Evolutionary conservation across 768 basidiomycete genomes (phyloP).

Genomic region (Rhodotorula graminis): DNA sequence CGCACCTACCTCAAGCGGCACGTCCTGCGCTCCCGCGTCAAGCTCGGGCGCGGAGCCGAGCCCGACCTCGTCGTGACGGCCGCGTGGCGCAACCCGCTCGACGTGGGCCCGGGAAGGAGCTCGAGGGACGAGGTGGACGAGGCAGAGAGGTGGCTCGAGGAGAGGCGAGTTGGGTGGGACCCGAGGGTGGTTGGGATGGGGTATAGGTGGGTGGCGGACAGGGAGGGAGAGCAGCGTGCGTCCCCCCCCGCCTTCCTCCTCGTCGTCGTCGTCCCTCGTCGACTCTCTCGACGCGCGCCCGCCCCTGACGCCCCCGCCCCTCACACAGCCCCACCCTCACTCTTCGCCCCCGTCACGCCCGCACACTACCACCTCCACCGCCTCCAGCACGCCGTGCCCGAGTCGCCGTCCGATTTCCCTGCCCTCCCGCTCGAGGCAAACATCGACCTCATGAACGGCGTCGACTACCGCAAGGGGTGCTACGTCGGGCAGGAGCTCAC

Average conservation of each 20-base stretch:
- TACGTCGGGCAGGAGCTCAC: slow-evolving; percentile 97
- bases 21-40: slow-evolving; percentile 82
- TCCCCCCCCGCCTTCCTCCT: slow-evolving; percentile 40
- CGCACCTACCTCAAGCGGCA: slow-evolving; percentile 72
- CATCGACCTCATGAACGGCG: slow-evolving; percentile 90
- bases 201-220: slow-evolving; percentile 10
- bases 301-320: too few species aligned
- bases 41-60: slow-evolving; percentile 65
- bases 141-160: slow-evolving; percentile 22
- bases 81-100: slow-evolving; percentile 55
- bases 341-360: slow-evolving; percentile 20
- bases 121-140: slow-evolving; percentile 44
- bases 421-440: slow-evolving; percentile 93
- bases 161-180: slow-evolving; percentile 6
- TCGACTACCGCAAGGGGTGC: slow-evolving; percentile 96
- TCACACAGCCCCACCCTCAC: slow-evolving; percentile 15
- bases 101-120: slow-evolving; percentile 12
- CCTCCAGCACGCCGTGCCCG: slow-evolving; percentile 76
- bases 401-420: slow-evolving; percentile 73
- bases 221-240: slow-evolving; percentile 64
- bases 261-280: too few species aligned
- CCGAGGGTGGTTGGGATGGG: slow-evolving; percentile 26
- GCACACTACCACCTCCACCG: slow-evolving; percentile 65
- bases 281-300: background rate
- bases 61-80: slow-evolving; percentile 76